A percentile compares a stretch with the other conserved stretches of the same genome.
Conservation (phyloP, 2,329 filamentous ascomycete species). For the Byssoonygena ceratinophila region DNA sequence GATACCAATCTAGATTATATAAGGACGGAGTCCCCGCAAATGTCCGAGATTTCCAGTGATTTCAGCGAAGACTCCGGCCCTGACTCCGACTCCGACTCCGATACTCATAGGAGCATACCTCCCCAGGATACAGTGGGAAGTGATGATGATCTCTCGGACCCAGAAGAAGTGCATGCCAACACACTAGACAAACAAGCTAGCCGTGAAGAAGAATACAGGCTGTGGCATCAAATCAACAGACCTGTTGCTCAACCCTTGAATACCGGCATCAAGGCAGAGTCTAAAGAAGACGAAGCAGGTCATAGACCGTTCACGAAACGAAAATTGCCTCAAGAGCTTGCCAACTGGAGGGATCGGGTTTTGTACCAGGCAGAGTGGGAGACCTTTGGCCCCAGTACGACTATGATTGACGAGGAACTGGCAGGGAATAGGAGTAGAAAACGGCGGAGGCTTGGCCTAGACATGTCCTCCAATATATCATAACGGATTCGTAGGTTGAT, state of each 20-base stretch:
- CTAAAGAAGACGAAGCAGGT: slow-evolving; percentile 17
- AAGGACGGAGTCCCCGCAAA: background rate
- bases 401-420: slow-evolving; percentile 1
- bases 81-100: background rate
- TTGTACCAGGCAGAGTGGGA: slow-evolving; percentile 45
- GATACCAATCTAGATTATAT: background rate
- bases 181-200: slow-evolving; percentile 39
- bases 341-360: slow-evolving; percentile 41
- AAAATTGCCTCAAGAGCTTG: slow-evolving; percentile 28
- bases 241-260: slow-evolving; percentile 15
- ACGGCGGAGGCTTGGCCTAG: background rate
- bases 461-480: background rate
- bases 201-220: slow-evolving; percentile 35
- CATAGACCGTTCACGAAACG: slow-evolving; percentile 23
- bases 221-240: slow-evolving; percentile 37
- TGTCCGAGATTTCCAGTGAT: background rate
- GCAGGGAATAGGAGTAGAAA: background rate
- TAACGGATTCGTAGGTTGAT: background rate
- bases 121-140: slow-evolving; percentile 2
- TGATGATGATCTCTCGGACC: slow-evolving; percentile 21
- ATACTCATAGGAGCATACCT: background rate
- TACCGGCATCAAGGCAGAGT: slow-evolving; percentile 18
- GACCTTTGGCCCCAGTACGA: slow-evolving; percentile 23
- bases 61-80: background rate
- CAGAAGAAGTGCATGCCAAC: slow-evolving; percentile 39